phyloP scores from a whole-genome alignment of 1,139 yeast species.

The Taphrina pruni region DNA sequence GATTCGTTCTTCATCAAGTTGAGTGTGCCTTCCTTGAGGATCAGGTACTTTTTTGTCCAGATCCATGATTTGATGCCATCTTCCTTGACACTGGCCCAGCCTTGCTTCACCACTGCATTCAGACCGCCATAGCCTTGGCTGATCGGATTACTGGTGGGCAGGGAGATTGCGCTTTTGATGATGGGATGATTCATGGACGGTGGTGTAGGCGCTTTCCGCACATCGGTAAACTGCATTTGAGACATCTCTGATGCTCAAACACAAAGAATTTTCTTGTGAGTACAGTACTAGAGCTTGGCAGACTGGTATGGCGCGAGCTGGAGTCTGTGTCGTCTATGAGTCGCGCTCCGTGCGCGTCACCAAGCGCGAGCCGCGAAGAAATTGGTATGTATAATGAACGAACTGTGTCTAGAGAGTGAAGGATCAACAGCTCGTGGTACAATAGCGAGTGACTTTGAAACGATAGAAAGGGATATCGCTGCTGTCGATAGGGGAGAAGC shows the following conservation, averaged over 20 bases:
- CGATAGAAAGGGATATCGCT: no score
- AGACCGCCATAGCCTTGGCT: constrained; percentile 36
- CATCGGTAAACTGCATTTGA: constrained; percentile 35
- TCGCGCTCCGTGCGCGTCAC: constrained; percentile 6
- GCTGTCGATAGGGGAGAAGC: no score
- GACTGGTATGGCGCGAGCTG: no score
- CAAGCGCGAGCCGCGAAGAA: neutral
- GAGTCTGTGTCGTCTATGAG: neutral
- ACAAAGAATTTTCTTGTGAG: no score
- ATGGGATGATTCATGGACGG: constrained; percentile 24
- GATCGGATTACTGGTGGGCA: constrained; percentile 35
- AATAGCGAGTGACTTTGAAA: no score
- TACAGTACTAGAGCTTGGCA: no score
- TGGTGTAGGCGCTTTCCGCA: constrained; percentile 34
- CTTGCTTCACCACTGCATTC: constrained; percentile 54
- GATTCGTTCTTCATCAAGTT: constrained; percentile 76
- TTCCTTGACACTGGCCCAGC: constrained; percentile 92
- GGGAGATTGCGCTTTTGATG: constrained; percentile 29
- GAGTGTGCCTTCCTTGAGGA: constrained; percentile 73
- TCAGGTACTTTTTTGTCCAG: constrained; percentile 85
- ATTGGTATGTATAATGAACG: no score
- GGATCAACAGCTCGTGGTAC: no score
- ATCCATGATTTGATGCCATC: constrained; percentile 78
- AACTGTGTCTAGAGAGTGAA: no score
- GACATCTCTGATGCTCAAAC: neutral